Conservation (phyloP, 2,329 filamentous ascomycete genomes). For the Xylariales sp. region DNA sequence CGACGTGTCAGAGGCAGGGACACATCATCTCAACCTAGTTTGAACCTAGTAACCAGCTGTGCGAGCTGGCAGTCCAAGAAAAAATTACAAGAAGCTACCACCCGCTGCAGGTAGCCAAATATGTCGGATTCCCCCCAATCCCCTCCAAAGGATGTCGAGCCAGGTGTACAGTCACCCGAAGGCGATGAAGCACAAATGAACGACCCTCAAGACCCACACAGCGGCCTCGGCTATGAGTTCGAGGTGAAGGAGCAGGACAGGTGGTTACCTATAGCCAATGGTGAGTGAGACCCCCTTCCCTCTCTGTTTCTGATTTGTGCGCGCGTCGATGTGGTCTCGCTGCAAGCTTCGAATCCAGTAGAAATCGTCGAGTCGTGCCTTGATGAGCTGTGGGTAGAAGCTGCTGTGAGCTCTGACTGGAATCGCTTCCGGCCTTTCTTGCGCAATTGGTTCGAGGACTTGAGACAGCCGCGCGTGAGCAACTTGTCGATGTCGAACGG, state of each 20-base stretch:
- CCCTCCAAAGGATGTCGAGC: conserved; percentile 93
- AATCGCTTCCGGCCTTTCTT: conserved; percentile 37
- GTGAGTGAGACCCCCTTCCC: conserved; percentile 60
- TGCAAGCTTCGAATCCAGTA: conserved; percentile 26
- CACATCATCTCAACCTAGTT: conserved; percentile 46
- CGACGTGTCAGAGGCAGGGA: conserved; percentile 55
- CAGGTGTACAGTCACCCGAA: conserved; percentile 86
- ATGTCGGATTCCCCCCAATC: conserved; percentile 85
- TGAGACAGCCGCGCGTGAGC: conserved; percentile 31
- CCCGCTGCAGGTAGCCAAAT: conserved; percentile 70
- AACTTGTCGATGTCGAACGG: conserved; percentile 53
- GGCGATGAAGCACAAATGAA: conserved; percentile 87
- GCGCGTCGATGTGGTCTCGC: conserved; percentile 28
- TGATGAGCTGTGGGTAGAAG: conserved; percentile 15
- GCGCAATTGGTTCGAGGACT: conserved; percentile 35
- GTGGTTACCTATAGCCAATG: conserved; percentile 99
- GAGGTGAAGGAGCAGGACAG: conserved; percentile 99
- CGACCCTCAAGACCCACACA: conserved; percentile 74
- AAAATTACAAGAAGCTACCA: conserved; percentile 56
- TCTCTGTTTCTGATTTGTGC: conserved; percentile 46
- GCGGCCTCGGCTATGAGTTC: conserved; percentile 80
- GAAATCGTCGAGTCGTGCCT: no score
- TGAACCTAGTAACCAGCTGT: conserved; percentile 45
- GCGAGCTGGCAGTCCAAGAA: conserved; percentile 51
- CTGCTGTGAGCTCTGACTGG: conserved; percentile 31